Base-by-base conservation (phyloP, 176 grass and related monocot genomes). In the Oryza australiensis region DNA sequence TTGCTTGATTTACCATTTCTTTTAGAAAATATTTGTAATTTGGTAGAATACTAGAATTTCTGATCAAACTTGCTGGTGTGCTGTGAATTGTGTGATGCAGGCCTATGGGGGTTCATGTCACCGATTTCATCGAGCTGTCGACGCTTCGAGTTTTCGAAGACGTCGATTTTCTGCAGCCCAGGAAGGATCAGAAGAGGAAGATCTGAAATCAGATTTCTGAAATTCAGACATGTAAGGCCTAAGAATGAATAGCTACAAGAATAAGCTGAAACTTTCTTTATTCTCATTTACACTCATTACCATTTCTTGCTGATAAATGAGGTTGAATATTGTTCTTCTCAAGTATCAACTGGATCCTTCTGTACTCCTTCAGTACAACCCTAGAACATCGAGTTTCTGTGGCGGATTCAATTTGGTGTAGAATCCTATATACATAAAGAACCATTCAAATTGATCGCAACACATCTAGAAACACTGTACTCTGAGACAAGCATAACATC, bases 51-150 rank as follows among this genome's bases (percentile, higher is more conserved):
- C 55, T 59, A 14, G 12, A 64, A 9, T 68, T 51, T 6, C 71
- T 76, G 24, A 46, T n/a, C 8, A 13, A 15, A 23, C 2, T 64
- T 63, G 13, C 5, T 40, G 38, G 2, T 45, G 12, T 69, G 24
- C 0, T 46, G 62, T 76, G 28, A 37, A 57, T 37, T 62, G 14
- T 46, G 35, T 45, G 40, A 35, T 82, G 43, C 42, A 68, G 78
- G 83, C 72, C 35, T 12, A 74, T 75, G 68, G 83, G 38, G 5
- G 72, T 80, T 29, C 76, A 74, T 22, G 57, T 77, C 77, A 35
- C 77, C n/a, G 43, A 82, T 86, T 90, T 83, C 79, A 75, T 86
- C 18, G 68, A 86, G 62, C 46, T 78, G 28, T 87, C 67, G 69
- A 84, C 38, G 37, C 51, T 90, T 68, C 57, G 26, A 73, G 49